Evolutionary conservation across 1,139 yeast genomes (phyloP).

Genomic region (Protomyces pachydermus): DNA sequence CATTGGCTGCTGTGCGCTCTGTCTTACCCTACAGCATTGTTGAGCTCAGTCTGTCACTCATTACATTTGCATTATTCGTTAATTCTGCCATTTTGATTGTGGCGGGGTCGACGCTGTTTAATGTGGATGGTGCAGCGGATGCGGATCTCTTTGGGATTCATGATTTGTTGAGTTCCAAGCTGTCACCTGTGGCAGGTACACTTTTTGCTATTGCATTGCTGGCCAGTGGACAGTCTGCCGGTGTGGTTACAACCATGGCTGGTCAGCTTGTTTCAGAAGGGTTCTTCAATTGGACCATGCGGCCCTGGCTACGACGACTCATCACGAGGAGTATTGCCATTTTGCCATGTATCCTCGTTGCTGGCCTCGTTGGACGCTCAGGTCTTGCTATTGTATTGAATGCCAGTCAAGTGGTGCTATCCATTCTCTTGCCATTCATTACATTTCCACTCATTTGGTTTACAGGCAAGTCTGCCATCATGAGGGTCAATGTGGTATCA

Average conservation of each 20-base stretch:
- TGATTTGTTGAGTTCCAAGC: constrained; percentile 61
- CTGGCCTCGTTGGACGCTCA: constrained; percentile 70
- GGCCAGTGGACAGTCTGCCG: constrained; percentile 97
- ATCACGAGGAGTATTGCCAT: constrained; percentile 81
- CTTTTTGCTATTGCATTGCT: constrained; percentile 87
- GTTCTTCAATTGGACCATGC: constrained; percentile 73
- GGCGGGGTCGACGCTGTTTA: constrained; percentile 73
- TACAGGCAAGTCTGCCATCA: constrained; percentile 66
- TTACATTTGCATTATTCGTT: constrained; percentile 77
- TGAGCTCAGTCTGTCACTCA: constrained; percentile 67
- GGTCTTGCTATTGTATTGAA: constrained; percentile 79
- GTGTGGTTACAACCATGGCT: constrained; percentile 94
- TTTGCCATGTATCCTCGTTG: constrained; percentile 79
- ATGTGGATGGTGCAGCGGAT: constrained; percentile 64
- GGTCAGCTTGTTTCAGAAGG: constrained; percentile 98
- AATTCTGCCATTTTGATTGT: constrained; percentile 79
- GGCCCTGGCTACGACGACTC: constrained; percentile 80
- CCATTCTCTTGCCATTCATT: constrained; percentile 78
- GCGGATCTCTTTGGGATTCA: constrained; percentile 89
- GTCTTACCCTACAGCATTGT: constrained; percentile 68
- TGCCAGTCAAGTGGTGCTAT: constrained; percentile 80
- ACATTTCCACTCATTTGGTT: constrained; percentile 85
- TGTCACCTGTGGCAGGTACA: constrained; percentile 88
- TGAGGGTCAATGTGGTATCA: constrained; percentile 52
- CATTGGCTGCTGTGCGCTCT: constrained; percentile 64